These are phyloP conservation scores for Solanum chilense DNA, from an alignment of 257 asterid species.

Conservation along the genomic window DNA sequence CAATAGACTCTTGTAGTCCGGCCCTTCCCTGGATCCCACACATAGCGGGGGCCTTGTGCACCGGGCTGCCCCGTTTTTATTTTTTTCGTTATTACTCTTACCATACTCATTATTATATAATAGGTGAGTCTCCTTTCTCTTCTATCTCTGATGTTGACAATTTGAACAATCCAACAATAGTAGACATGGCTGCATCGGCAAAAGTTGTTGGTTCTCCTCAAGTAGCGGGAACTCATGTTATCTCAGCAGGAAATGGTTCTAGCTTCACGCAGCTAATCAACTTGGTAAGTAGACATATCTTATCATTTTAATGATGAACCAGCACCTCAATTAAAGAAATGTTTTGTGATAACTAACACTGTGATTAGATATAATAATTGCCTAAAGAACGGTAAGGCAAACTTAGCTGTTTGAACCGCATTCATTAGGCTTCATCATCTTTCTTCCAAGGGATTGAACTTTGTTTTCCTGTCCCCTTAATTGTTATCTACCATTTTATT, in stretches of 20 bases:
- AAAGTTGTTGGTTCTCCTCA: constrained; percentile 57
- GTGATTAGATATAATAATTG: neutral
- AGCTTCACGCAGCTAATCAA: constrained; percentile 25
- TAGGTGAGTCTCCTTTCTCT: constrained; percentile 98
- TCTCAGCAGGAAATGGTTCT: constrained; percentile 24
- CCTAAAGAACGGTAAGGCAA: neutral
- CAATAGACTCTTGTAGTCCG: neutral
- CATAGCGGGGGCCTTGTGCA: neutral
- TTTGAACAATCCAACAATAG: constrained; percentile 62
- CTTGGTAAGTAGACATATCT: constrained; percentile 21
- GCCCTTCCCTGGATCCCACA: neutral
- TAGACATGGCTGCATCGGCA: constrained; percentile 53
- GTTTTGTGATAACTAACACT: neutral
- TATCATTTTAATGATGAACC: neutral
- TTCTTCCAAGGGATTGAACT: neutral
- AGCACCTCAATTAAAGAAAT: neutral
- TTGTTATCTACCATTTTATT: neutral
- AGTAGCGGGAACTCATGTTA: constrained; percentile 24
- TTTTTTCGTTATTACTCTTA: neutral
- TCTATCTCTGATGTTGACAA: constrained; percentile 98
- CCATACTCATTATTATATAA: neutral
- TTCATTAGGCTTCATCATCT: neutral
- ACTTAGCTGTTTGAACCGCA: neutral
- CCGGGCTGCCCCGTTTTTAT: neutral
- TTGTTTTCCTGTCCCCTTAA: neutral